phyloP scores from a whole-genome alignment of 805 yeast species.

The Sungouiozyma ichnusensis region DNA sequence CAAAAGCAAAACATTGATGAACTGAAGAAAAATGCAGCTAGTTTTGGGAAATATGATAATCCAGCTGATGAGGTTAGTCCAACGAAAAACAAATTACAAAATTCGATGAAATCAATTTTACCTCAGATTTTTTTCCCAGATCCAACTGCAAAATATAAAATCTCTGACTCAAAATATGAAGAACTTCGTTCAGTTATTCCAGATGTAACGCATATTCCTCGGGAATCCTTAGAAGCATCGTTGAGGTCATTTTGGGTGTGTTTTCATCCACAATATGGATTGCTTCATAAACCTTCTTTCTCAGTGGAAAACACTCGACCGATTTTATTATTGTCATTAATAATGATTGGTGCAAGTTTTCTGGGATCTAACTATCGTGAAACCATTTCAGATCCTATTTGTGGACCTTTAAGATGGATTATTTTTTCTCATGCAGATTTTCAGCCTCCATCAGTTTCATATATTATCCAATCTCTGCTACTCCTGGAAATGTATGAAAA shows the following conservation, averaged over 20 bases:
- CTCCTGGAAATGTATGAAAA: conserved; percentile 75
- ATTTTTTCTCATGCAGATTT: conserved; percentile 64
- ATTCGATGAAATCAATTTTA: conserved; percentile 12
- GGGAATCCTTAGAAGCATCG: conserved; percentile 10
- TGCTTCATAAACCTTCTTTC: conserved; percentile 39
- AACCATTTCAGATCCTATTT: conserved; percentile 26
- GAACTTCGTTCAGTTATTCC: conserved; percentile 11
- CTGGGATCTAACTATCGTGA: conserved; percentile 21
- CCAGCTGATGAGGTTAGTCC: conserved; percentile 1
- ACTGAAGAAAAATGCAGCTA: conserved; percentile 8
- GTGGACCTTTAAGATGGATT: conserved; percentile 50
- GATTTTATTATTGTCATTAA: conserved; percentile 43
- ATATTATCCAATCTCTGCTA: conserved; percentile 66
- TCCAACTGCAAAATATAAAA: conserved; percentile 12
- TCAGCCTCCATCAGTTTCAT: conserved; percentile 64
- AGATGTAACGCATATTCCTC: conserved; percentile 12
- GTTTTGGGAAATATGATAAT: background rate
- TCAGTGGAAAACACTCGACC: conserved; percentile 42
- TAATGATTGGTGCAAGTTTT: conserved; percentile 44
- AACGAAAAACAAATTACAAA: conserved; percentile 9
- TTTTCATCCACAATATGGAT: conserved; percentile 46
- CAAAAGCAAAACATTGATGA: conserved; percentile 14
- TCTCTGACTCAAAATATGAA: conserved; percentile 9
- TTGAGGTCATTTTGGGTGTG: conserved; percentile 39
- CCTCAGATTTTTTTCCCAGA: conserved; percentile 14